Base-by-base conservation (phyloP, 140 eudicot species). In the Bidens hawaiensis region DNA sequence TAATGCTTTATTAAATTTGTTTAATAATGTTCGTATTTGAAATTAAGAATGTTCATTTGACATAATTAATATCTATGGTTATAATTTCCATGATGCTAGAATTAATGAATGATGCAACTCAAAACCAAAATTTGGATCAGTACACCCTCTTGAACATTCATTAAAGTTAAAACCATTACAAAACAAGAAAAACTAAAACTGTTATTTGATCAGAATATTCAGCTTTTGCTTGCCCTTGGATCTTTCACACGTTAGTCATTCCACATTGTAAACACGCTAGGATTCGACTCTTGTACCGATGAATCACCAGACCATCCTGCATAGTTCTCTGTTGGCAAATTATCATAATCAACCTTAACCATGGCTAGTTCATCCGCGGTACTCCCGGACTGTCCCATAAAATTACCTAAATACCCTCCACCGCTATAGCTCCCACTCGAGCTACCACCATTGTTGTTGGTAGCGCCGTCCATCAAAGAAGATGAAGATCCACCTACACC, bases 181-280 rank as follows among this genome's bases (percentile, higher is more conserved):
- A 41, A 67, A 57, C 51, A 59, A 46, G 43, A 33, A 64, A 66
- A 66, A 22, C 31, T 45, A 58, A 49, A 63, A 47, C 27, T 66
- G 73, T 73, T 73, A 73, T 65, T 57, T n/a, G n/a, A 65, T 73
- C 74, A 66, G 74, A 75, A 69, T 54, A 34, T 21, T 56, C 15
- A 64, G 21, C 40, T 18, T 55, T 75, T 26, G 47, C 79, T 66
- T 66, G 64, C 55, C 60, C 66, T 25, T 57, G 11, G 15, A 48
- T 58, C 74, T 64, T 64, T 72, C 43, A 30, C 56, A 13, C 18
- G 60, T 90, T 76, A 91, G 45, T 93, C 95, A 74, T 88, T 93
- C 99, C 99, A 93, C 99, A 87, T 93, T n/a, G 86, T 69, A 73
- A 93, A 93, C 31, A 88, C 83, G 17, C 89, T 74, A 2, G 94